Base-by-base conservation (phyloP, 2,329 filamentous ascomycete genomes). In the Aspergillus puulaauensis region DNA sequence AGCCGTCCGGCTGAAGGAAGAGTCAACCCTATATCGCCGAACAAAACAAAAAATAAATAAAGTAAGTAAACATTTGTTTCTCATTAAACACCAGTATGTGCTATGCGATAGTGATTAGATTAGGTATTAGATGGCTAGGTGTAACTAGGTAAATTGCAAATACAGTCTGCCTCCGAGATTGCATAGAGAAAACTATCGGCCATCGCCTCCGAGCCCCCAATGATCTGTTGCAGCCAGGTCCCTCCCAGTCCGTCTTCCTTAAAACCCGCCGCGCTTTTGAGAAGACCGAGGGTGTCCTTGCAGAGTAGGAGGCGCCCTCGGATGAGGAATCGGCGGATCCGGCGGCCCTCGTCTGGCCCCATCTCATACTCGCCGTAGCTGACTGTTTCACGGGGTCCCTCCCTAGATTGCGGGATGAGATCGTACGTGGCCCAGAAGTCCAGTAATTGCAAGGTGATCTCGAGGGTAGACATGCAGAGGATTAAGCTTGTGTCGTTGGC, bases 331-430 rank as follows among this genome's bases (percentile, higher is more conserved):
- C 63, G 64, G 19, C 68, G 66, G 19, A 73, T 66, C 27, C 65
- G 67, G 6, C 61, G 63, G 23, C 64, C 66, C 45, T 73, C 71
- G 12, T 70, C 66, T 1, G 63, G 61, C 17, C 60, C 59, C 37
- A 70, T 58, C 52, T 72, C 69, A 56, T 73, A 73, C 56, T 70
- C 66, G 31, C 71, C 71, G 48, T 72, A 73, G 17, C 64, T 61
- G 19, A 70, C 60, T 40, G 61, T 60, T 27, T 62, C 47, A 4
- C 57, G 58, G 9, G 15, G 50, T 9, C 23, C 33, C 21, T 23
- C 62, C 41, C n/a, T 53, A 50, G 43, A 57, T 48, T 46, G 57
- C 11, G 54, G 44, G 17, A 57, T 49, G 43, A 58, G 55, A 50
- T 69, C 66, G 23, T 64, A 67, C 35, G 66, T 64, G n/a, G 71